phyloP scores from a whole-genome alignment of 768 basidiomycete genomes.

The Agrocybe chaxingu region DNA sequence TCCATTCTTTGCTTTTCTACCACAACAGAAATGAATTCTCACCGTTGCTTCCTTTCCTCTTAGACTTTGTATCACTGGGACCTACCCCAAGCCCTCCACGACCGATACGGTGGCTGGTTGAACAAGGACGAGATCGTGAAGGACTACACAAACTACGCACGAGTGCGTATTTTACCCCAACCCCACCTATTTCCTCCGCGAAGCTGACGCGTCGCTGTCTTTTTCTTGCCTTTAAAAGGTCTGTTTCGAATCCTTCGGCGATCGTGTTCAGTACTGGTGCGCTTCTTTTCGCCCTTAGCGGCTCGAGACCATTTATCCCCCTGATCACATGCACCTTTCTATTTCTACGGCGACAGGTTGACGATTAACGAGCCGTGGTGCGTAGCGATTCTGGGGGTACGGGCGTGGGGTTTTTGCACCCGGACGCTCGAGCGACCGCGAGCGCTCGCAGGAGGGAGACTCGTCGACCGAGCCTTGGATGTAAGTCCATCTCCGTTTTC shows the following conservation, averaged over 20 bases:
- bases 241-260: conserved; percentile 74
- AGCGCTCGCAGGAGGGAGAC: conserved; percentile 56
- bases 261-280: conserved; percentile 73
- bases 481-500: conserved; percentile 33
- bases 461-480: conserved; percentile 70
- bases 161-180: conserved; percentile 27
- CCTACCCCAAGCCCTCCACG: conserved; percentile 69
- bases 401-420: conserved; percentile 70
- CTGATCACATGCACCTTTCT: conserved; percentile 13
- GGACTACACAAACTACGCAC: conserved; percentile 63
- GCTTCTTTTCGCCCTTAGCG: conserved; percentile 6
- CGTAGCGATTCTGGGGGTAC: conserved; percentile 68
- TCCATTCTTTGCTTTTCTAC: conserved; percentile 8
- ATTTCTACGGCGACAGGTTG: conserved; percentile 38
- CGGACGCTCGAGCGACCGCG: conserved; percentile 63
- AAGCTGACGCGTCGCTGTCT: conserved; percentile 10
- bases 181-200: conserved; percentile 10
- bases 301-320: conserved; percentile 13
- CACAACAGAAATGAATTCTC: background rate
- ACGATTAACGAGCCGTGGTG: conserved; percentile 81
- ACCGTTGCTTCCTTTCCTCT: background rate
- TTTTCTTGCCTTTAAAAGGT: conserved; percentile 33
- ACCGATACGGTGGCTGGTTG: conserved; percentile 74
- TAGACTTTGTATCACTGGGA: conserved; percentile 81
- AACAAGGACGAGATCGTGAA: conserved; percentile 67